Evolutionary conservation across 306 rosid genomes (phyloP).

Genomic region (Lathyrus sativus): DNA sequence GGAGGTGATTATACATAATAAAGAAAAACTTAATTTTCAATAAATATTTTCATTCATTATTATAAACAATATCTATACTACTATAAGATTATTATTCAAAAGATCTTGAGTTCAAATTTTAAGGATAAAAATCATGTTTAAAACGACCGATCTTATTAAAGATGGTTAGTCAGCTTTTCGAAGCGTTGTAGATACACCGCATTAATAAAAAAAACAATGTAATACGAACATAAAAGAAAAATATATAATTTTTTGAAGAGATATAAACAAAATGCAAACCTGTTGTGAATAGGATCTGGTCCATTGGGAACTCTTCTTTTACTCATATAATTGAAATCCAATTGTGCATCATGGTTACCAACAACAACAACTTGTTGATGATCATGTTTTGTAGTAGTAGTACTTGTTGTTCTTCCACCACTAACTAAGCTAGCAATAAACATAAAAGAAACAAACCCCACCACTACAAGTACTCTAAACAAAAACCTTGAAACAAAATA

Average conservation of each 20-base stretch:
- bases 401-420: slow-evolving; percentile 34
- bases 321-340: slow-evolving; percentile 73
- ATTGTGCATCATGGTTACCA: slow-evolving; percentile 48
- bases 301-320: slow-evolving; percentile 93
- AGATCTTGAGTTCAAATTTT: not conserved
- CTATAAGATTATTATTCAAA: too few relatives aligned
- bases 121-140: not conserved
- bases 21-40: not conserved
- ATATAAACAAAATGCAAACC: slow-evolving; percentile 48
- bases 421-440: slow-evolving; percentile 47
- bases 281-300: slow-evolving; percentile 96
- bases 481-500: slow-evolving; percentile 46
- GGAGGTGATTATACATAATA: not conserved
- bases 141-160: not conserved
- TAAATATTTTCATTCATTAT: not conserved
- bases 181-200: not conserved
- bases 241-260: not conserved
- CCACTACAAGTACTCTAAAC: slow-evolving; percentile 48
- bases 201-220: not conserved
- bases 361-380: slow-evolving; percentile 36
- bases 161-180: too few relatives aligned
- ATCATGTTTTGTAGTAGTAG: slow-evolving; percentile 18
- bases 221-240: not conserved
- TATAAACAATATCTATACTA: not conserved
- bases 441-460: slow-evolving; percentile 59